A percentile compares a stretch with the other conserved stretches of the same genome.
These are phyloP conservation scores for Alloteropsis semialata DNA, from an alignment of 176 grass and related monocot genomes.

Conservation along the genomic window DNA sequence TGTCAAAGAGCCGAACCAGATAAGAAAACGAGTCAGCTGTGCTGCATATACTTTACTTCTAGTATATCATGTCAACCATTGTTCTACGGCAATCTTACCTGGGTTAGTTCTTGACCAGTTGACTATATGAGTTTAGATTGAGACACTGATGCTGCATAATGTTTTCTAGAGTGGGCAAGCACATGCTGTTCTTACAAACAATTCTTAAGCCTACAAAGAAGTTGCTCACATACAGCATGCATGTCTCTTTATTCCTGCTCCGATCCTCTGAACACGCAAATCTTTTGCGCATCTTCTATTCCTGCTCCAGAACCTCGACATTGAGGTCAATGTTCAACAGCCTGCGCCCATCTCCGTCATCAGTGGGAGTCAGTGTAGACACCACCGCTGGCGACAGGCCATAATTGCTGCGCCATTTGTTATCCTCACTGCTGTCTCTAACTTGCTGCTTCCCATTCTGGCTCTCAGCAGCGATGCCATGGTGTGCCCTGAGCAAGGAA, in stretches of 20 bases:
- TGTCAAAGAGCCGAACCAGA: background rate
- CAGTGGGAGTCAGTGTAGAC: background rate
- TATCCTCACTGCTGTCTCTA: background rate
- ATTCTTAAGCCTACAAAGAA: background rate
- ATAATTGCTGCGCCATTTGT: background rate
- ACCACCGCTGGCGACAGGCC: background rate
- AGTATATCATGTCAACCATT: background rate
- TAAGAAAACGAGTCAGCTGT: background rate
- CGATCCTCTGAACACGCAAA: background rate
- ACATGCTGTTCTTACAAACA: background rate
- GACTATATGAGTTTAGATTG: background rate
- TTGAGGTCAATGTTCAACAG: slow-evolving; percentile 30
- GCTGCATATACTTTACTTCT: background rate
- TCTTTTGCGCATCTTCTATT: slow-evolving; percentile 20
- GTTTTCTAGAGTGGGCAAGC: background rate
- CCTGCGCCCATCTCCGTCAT: background rate
- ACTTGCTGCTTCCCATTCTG: background rate
- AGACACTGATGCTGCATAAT: background rate
- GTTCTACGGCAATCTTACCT: background rate
- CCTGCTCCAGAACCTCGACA: slow-evolving; percentile 8
- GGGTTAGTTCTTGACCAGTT: background rate
- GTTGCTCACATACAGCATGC: background rate
- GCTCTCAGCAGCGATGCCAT: background rate
- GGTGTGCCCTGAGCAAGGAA: too few species aligned
- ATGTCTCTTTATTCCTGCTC: slow-evolving; percentile 8